These are phyloP conservation scores for Citrus reticulata DNA, from an alignment of 345 rosid genomes.

Conservation along the genomic window DNA sequence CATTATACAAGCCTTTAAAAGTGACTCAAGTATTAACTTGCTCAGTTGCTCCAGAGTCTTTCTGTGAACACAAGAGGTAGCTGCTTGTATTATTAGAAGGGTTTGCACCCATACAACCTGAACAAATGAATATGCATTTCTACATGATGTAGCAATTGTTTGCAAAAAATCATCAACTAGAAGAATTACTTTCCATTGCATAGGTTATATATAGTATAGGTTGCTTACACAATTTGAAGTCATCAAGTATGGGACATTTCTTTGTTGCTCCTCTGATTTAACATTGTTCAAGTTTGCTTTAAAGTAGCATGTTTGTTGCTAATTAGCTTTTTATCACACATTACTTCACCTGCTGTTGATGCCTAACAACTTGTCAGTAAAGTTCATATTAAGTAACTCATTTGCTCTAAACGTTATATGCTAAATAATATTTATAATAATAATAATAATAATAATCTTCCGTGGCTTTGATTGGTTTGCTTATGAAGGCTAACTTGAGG, in stretches of 20 bases:
- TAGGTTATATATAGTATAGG: background rate
- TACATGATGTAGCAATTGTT: background rate
- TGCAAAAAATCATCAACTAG: background rate
- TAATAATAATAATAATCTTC: no score
- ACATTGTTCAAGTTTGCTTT: background rate
- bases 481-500: conserved; percentile 45
- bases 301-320: no score
- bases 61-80: background rate
- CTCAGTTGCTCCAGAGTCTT: background rate
- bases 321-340: background rate
- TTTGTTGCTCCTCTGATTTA: background rate
- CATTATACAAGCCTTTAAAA: background rate
- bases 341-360: no score
- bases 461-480: background rate
- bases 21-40: background rate
- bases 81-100: background rate
- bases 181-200: background rate
- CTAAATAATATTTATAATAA: no score
- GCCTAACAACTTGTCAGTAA: no score
- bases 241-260: background rate
- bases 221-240: background rate
- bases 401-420: no score
- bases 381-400: no score
- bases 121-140: background rate
- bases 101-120: background rate